phyloP scores from a whole-genome alignment of 106 monocot species.

The Ottelia alismoides region DNA sequence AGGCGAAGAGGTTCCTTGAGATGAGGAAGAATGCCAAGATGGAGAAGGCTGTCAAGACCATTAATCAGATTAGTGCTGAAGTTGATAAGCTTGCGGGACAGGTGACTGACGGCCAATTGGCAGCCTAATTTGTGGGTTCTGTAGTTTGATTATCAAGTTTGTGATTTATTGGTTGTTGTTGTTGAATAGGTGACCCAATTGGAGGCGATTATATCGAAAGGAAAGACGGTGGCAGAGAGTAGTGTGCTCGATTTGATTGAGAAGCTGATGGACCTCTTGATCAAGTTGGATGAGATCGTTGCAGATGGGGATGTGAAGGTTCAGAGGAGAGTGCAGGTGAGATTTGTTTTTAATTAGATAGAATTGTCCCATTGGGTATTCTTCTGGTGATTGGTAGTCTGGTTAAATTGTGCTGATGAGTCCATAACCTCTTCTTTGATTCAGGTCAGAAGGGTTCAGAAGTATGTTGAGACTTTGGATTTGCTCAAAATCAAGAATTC shows the following conservation, averaged over 20 bases:
- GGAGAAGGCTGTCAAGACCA: conserved; percentile 37
- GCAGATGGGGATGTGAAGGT: no score
- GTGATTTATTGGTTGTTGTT: no score
- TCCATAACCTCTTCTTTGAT: no score
- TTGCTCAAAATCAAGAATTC: conserved; percentile 48
- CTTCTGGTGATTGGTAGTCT: neutral
- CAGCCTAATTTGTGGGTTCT: no score
- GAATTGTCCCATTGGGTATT: neutral
- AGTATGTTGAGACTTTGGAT: conserved; percentile 67
- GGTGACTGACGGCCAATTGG: conserved; percentile 45
- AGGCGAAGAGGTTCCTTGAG: conserved; percentile 54
- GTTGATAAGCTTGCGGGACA: conserved; percentile 63
- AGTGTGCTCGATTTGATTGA: no score
- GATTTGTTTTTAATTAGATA: neutral
- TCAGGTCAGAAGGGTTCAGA: conserved; percentile 71
- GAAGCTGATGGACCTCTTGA: no score
- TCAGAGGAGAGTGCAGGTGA: conserved; percentile 52
- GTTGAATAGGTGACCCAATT: no score
- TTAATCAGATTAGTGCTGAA: conserved; percentile 31
- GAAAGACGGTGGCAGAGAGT: no score
- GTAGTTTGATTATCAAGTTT: no score
- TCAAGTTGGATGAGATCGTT: no score
- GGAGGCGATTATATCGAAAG: no score
- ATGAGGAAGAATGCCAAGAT: neutral
- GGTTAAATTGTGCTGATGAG: no score